Evolutionary conservation across 192 early-diverging fungal species (phyloP), one percentile per base, ranked within the genome.

Genomic region (Dissophora globulifera): DNA sequence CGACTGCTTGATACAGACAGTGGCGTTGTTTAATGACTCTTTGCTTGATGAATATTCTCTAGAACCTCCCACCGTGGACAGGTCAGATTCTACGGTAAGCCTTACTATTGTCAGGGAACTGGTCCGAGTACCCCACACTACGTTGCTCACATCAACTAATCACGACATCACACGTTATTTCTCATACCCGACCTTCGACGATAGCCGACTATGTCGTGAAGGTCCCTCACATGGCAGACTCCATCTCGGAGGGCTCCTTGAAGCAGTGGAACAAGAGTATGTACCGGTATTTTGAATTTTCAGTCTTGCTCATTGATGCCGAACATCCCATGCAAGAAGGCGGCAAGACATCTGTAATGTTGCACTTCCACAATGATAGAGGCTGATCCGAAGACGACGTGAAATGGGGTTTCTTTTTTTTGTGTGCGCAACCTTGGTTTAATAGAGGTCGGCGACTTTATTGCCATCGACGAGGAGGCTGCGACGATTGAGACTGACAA

Each of bases 401-500:
- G n/a, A n/a, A n/a, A n/a, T n/a, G n/a, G n/a, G n/a, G n/a, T n/a
- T n/a, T n/a, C n/a, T n/a, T n/a, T n/a, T n/a, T n/a, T n/a, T n/a
- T n/a, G n/a, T n/a, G n/a, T n/a, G n/a, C 10, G 25, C 40, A 50
- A 15, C 16, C 33, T 31, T 9, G 4, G 29, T 15, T 49, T 4
- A 74, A 38, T 81, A 95, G 92, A 97, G 86, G 89, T 96, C 40
- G 98, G 98, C 71, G 96, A 99, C 60, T 96, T 88, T 81, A 91
- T 99, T 65, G 86, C 87, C 62, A 86, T 93, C 64, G 98, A 99
- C 66, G 98, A 99, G 70, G 93, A 93, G 72, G 88, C 98, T 31
- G 95, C 95, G 19, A 96, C 95, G 33, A 98, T 99, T 50, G 98
- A 99, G 78, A 99, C 98, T 33, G 98, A 99, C 88, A 99, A 99